These are phyloP conservation scores for Pterocarpus macrocarpus DNA, from an alignment of 306 rosid genomes.

Conservation along the genomic window DNA sequence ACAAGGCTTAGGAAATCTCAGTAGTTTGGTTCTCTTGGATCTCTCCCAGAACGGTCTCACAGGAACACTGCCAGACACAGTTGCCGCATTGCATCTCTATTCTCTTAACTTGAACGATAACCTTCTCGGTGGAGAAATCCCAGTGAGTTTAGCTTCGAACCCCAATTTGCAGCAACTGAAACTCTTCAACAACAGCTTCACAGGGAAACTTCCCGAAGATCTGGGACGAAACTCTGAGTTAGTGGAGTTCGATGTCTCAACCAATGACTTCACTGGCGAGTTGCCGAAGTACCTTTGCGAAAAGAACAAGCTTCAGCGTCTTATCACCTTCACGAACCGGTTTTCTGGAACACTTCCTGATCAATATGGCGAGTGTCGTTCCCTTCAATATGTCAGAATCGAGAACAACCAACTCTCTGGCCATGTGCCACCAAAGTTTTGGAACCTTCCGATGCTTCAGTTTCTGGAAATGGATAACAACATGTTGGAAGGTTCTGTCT, in stretches of 20 bases:
- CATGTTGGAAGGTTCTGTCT: constrained; percentile 62
- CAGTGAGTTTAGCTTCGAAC: constrained; percentile 59
- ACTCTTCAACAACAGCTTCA: constrained; percentile 83
- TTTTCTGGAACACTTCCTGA: constrained; percentile 68
- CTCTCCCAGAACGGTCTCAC: constrained; percentile 77
- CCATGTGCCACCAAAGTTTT: constrained; percentile 56
- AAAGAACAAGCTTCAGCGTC: constrained; percentile 53
- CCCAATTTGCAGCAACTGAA: constrained; percentile 53
- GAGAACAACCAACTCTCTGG: constrained; percentile 70
- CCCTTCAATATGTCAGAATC: constrained; percentile 68
- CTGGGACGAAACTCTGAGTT: constrained; percentile 66
- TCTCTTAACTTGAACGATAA: constrained; percentile 71
- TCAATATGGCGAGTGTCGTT: constrained; percentile 55
- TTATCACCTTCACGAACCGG: constrained; percentile 61
- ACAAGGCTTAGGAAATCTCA: constrained; percentile 64
- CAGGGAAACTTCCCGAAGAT: constrained; percentile 62
- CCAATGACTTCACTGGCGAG: constrained; percentile 67
- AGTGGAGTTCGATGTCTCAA: constrained; percentile 70
- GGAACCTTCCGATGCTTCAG: constrained; percentile 62
- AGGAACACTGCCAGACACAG: constrained; percentile 58
- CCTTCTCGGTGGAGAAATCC: constrained; percentile 70
- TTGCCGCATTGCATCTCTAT: constrained; percentile 55
- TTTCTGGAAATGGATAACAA: constrained; percentile 57
- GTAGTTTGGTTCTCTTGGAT: constrained; percentile 56
- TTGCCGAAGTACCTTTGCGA: constrained; percentile 70